phyloP scores from a whole-genome alignment of 1,284 basidiomycete species.

The Ceratobasidium theobromae region DNA sequence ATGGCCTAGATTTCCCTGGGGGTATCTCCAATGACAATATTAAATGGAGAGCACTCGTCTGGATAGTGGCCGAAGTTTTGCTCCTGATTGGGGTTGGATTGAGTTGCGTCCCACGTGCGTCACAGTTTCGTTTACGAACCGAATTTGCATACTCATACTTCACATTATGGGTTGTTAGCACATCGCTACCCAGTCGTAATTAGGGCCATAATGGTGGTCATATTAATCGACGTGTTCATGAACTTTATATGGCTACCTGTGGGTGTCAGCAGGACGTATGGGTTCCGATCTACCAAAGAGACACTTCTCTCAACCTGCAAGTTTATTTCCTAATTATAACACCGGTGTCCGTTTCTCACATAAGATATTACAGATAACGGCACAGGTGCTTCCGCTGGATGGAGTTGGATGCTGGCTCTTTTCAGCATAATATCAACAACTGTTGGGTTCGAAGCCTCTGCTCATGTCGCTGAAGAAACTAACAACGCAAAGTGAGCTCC shows the following conservation, averaged over 20 bases:
- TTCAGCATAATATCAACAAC: conserved; percentile 79
- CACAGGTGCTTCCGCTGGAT: conserved; percentile 76
- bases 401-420: conserved; percentile 85
- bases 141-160: background rate
- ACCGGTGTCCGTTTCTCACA: background rate
- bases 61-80: conserved; percentile 73
- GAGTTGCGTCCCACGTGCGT: conserved; percentile 75
- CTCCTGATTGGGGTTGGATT: conserved; percentile 69
- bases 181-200: conserved; percentile 68
- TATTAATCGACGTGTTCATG: conserved; percentile 80
- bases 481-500: too few species aligned
- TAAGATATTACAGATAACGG: conserved; percentile 69
- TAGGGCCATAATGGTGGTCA: conserved; percentile 67
- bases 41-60: conserved; percentile 80
- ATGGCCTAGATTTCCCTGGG: conserved; percentile 75
- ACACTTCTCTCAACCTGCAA: conserved; percentile 79
- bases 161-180: too few species aligned
- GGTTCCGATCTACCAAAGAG: conserved; percentile 74
- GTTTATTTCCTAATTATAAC: conserved; percentile 42
- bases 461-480: conserved; percentile 87
- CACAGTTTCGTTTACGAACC: background rate
- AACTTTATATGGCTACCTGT: conserved; percentile 88
- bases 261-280: conserved; percentile 80
- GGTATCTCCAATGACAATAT: conserved; percentile 67
- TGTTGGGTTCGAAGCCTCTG: conserved; percentile 87